A percentile compares a stretch with the other conserved stretches of the same genome.
These are phyloP conservation scores for Gastrodia elata DNA, from an alignment of 106 monocot genomes.

Conservation along the genomic window DNA sequence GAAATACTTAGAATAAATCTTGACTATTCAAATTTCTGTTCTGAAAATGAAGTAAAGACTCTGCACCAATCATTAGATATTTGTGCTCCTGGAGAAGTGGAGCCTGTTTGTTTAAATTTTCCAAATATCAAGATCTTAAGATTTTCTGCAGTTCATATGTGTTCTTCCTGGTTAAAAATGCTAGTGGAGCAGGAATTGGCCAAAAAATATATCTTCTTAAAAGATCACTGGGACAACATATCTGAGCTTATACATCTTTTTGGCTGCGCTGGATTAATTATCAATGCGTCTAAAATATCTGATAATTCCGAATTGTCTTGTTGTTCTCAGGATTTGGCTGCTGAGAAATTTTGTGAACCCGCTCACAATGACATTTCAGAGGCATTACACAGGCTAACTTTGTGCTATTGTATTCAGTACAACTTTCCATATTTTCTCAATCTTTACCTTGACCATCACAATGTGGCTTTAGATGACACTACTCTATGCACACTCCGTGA, in stretches of 20 bases:
- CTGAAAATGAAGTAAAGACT: slow-evolving; percentile 6
- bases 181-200: slow-evolving; percentile 72
- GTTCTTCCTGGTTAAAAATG: slow-evolving; percentile 56
- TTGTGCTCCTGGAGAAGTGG: slow-evolving; percentile 47
- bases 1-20: slow-evolving; percentile 47
- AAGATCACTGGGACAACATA: slow-evolving; percentile 64
- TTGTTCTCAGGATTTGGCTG: slow-evolving; percentile 23
- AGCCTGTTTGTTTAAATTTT: slow-evolving; percentile 50
- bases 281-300: slow-evolving; percentile 11
- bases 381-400: slow-evolving; percentile 62
- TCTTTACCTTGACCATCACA: slow-evolving; percentile 73
- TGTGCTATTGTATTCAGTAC: slow-evolving; percentile 48
- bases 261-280: slow-evolving; percentile 50
- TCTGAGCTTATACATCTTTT: slow-evolving; percentile 57
- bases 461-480: slow-evolving; percentile 40
- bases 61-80: slow-evolving; percentile 27
- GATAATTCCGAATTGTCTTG: slow-evolving; percentile 5
- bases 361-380: slow-evolving; percentile 25
- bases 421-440: slow-evolving; percentile 70
- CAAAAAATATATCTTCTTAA: slow-evolving; percentile 67
- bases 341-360: slow-evolving; percentile 7
- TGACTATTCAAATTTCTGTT: slow-evolving; percentile 25
- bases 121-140: slow-evolving; percentile 63
- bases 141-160: slow-evolving; percentile 26
- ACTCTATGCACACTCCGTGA: slow-evolving; percentile 41